Percentiles rank a stretch among this genome's conserved stretches.
Conservation (phyloP, 1,139 yeast genomes). For the Suhomyces terraborum region DNA sequence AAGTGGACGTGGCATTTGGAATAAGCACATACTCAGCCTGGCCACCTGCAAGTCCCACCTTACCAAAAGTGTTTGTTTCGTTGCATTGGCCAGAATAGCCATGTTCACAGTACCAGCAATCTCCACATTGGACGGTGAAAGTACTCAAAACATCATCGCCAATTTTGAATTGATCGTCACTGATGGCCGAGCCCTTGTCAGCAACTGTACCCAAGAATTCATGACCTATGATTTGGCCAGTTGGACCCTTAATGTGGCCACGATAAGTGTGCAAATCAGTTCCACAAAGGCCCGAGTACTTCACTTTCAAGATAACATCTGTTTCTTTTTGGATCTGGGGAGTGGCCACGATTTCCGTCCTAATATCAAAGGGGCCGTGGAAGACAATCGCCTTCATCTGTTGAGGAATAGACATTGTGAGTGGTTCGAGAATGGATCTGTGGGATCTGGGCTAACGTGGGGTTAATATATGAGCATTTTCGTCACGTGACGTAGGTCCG, state of each 20-base stretch:
- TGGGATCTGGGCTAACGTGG: slow-evolving; percentile 2
- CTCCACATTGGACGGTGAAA: slow-evolving; percentile 58
- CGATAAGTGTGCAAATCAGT: slow-evolving; percentile 63
- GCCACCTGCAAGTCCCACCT: slow-evolving; percentile 55
- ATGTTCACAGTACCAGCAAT: slow-evolving; percentile 55
- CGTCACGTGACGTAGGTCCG: neutral
- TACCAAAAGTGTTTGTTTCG: slow-evolving; percentile 56
- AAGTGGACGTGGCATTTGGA: slow-evolving; percentile 56
- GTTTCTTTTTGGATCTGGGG: slow-evolving; percentile 43
- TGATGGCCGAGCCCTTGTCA: slow-evolving; percentile 37
- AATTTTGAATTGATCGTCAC: slow-evolving; percentile 30
- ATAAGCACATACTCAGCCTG: slow-evolving; percentile 62
- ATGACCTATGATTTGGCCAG: slow-evolving; percentile 52
- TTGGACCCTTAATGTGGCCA: slow-evolving; percentile 50
- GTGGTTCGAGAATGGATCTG: neutral
- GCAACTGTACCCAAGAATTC: slow-evolving; percentile 50
- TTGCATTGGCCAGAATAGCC: slow-evolving; percentile 58
- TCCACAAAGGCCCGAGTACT: slow-evolving; percentile 61
- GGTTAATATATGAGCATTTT: neutral
- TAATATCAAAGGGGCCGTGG: slow-evolving; percentile 49
- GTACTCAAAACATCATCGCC: slow-evolving; percentile 54
- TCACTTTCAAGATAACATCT: slow-evolving; percentile 56
- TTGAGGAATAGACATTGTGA: slow-evolving; percentile 9
- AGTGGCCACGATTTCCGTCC: slow-evolving; percentile 43
- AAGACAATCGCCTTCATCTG: slow-evolving; percentile 60